phyloP scores from a whole-genome alignment of 257 asterid species.

The Solanum paucissectum region DNA sequence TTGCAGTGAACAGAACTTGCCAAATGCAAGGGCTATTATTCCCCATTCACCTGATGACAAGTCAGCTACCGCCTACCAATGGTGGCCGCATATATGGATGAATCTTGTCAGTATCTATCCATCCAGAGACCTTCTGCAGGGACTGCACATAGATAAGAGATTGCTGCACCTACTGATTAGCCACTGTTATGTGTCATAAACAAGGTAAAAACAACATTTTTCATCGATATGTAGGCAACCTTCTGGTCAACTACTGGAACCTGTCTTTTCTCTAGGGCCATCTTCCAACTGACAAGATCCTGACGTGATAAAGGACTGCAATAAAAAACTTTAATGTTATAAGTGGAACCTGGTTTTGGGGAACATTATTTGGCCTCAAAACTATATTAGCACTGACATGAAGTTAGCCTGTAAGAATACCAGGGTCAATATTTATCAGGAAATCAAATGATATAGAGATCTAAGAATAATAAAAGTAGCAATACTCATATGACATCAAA shows the following conservation, averaged over 20 bases:
- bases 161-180: background rate
- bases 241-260: constrained; percentile 66
- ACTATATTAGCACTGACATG: background rate
- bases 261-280: constrained; percentile 86
- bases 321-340: background rate
- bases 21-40: constrained; percentile 71
- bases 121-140: constrained; percentile 79
- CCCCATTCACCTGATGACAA: constrained; percentile 80
- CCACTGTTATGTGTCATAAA: background rate
- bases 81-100: constrained; percentile 98
- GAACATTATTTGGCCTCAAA: background rate
- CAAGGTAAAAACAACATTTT: background rate
- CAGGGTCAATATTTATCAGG: background rate
- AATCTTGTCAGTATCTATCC: constrained; percentile 84
- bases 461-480: background rate
- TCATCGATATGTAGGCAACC: constrained; percentile 29
- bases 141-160: constrained; percentile 27
- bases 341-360: background rate
- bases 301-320: constrained; percentile 87
- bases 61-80: constrained; percentile 49
- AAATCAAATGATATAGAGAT: background rate
- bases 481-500: background rate
- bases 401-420: background rate
- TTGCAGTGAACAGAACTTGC: constrained; percentile 24
- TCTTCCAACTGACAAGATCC: constrained; percentile 95